Percentiles rank a stretch among this genome's conserved stretches.
These are phyloP conservation scores for Neoboletus subvelutipes DNA, from an alignment of 768 basidiomycete species.

Conservation along the genomic window DNA sequence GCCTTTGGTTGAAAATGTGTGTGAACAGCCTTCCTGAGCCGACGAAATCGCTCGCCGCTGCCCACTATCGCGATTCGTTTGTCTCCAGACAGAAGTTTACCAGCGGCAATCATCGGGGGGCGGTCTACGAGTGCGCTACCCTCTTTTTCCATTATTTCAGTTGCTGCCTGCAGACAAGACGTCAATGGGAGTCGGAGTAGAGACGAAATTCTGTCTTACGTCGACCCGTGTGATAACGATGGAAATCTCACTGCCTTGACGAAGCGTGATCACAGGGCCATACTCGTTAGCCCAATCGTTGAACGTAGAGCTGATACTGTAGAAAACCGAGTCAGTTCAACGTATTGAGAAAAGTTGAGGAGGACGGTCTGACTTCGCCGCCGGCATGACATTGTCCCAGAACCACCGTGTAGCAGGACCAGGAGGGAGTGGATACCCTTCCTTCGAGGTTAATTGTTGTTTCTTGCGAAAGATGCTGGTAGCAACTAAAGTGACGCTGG, in stretches of 20 bases:
- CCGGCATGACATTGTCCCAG: conserved; percentile 10
- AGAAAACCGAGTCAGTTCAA: background rate
- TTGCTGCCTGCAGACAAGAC: conserved; percentile 40
- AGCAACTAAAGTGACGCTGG: background rate
- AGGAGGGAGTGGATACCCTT: conserved; percentile 10
- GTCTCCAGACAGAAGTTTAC: conserved; percentile 53
- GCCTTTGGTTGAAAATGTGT: conserved; percentile 52
- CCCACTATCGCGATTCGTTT: conserved; percentile 52
- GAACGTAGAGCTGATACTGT: conserved; percentile 32
- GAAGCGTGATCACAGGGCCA: conserved; percentile 56
- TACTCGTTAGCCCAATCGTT: conserved; percentile 56
- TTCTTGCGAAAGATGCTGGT: background rate
- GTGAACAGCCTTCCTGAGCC: conserved; percentile 56
- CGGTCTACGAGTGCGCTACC: conserved; percentile 51
- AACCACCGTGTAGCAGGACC: too few relatives aligned
- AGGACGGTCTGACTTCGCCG: conserved; percentile 6
- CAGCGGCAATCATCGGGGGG: conserved; percentile 51
- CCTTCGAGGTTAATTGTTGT: background rate
- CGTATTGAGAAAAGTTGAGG: background rate
- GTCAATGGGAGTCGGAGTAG: background rate
- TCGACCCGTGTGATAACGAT: conserved; percentile 21
- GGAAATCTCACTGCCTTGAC: conserved; percentile 40
- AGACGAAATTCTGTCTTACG: conserved; percentile 6
- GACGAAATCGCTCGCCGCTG: too few relatives aligned
- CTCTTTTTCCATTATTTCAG: conserved; percentile 63